phyloP scores from a whole-genome alignment of 108 stramenopile species.

The Nitzschia inconspicua region DNA sequence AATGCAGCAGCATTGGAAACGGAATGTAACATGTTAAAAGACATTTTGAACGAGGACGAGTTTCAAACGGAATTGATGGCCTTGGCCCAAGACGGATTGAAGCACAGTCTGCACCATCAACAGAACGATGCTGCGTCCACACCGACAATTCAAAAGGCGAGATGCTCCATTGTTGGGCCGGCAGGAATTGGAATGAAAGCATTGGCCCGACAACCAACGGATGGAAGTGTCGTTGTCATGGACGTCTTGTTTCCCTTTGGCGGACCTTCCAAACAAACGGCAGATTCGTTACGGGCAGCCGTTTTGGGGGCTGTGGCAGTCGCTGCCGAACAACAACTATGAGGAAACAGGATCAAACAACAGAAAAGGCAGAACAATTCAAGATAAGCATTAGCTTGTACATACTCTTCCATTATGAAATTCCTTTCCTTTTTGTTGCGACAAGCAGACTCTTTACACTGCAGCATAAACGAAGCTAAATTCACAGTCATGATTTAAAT shows the following conservation, averaged over 20 bases:
- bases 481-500: too few relatives aligned
- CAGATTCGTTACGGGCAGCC: constrained; percentile 21
- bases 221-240: background rate
- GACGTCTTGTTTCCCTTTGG: constrained; percentile 27
- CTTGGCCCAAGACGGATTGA: constrained; percentile 10
- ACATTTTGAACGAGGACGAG: constrained; percentile 17
- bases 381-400: too few relatives aligned
- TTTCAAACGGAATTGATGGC: constrained; percentile 15
- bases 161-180: constrained; percentile 11
- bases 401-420: too few relatives aligned
- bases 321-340: constrained; percentile 3
- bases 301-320: constrained; percentile 24
- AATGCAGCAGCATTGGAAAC: background rate
- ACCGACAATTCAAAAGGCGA: constrained; percentile 11
- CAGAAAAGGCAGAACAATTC: too few relatives aligned
- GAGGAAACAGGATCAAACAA: too few relatives aligned
- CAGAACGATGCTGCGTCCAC: too few relatives aligned
- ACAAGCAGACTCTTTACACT: too few relatives aligned
- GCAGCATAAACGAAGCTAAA: too few relatives aligned
- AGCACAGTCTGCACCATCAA: too few relatives aligned
- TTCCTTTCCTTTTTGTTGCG: too few relatives aligned
- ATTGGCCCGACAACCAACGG: background rate
- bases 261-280: background rate
- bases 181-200: constrained; percentile 25
- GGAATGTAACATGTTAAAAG: constrained; percentile 13